phyloP scores from a whole-genome alignment of 768 basidiomycete genomes.

The Hericium alpestre region DNA sequence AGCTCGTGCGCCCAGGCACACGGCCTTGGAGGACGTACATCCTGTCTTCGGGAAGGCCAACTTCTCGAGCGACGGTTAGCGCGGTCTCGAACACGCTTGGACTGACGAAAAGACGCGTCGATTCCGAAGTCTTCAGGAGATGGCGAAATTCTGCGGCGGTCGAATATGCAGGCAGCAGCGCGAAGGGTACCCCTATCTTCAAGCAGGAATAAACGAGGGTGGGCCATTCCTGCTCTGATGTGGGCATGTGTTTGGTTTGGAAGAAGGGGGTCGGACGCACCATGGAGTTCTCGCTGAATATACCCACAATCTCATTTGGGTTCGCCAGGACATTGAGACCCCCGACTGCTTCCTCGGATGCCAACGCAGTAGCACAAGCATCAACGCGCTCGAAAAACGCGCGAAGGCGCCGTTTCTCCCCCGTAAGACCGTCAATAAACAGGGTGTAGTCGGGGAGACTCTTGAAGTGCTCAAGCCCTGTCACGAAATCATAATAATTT shows the following conservation, averaged over 20 bases:
- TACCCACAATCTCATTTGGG: constrained; percentile 52
- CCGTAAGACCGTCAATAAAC: not conserved
- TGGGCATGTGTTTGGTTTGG: not conserved
- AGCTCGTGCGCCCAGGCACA: constrained; percentile 29
- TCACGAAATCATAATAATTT: not conserved
- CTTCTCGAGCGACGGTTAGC: constrained; percentile 25
- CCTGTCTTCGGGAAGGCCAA: constrained; percentile 25
- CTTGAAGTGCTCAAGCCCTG: not conserved
- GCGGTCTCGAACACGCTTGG: constrained; percentile 33
- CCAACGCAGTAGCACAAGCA: not conserved
- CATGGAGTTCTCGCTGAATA: constrained; percentile 59
- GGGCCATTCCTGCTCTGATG: constrained; percentile 36
- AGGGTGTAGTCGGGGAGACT: not conserved
- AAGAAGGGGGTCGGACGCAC: constrained; percentile 27
- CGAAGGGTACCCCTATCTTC: constrained; percentile 39
- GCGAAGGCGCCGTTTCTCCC: not conserved
- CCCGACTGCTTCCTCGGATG: constrained; percentile 19
- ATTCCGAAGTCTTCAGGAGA: constrained; percentile 34
- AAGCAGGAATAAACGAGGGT: constrained; percentile 40
- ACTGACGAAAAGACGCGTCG: constrained; percentile 46
- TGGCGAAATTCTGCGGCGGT: constrained; percentile 49
- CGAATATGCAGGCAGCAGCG: constrained; percentile 41
- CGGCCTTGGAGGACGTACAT: constrained; percentile 44
- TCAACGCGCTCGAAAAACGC: not conserved
- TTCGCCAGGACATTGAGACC: constrained; percentile 6